These are phyloP conservation scores for Senecio squalidus DNA, from an alignment of 140 eudicot genomes.

Conservation along the genomic window DNA sequence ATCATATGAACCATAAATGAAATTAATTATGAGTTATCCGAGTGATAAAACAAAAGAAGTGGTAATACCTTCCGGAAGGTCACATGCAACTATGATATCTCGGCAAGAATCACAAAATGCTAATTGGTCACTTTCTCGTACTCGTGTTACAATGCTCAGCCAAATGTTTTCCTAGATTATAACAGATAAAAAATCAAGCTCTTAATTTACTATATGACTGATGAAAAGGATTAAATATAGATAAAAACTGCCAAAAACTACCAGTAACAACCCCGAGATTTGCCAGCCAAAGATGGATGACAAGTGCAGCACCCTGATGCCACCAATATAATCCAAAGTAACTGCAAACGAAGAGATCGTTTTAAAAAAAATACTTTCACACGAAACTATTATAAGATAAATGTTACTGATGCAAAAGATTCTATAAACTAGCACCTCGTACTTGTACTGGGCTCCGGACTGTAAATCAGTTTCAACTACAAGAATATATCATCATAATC, in stretches of 20 bases:
- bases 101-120: constrained; percentile 84
- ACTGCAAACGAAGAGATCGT: constrained; percentile 53
- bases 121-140: constrained; percentile 82
- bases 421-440: constrained; percentile 73
- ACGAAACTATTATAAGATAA: background rate
- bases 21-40: background rate
- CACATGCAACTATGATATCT: constrained; percentile 90
- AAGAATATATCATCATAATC: constrained; percentile 22
- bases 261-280: constrained; percentile 98
- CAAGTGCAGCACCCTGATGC: constrained; percentile 91
- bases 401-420: background rate
- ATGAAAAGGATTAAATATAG: constrained; percentile 6
- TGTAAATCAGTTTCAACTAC: constrained; percentile 97
- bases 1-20: constrained; percentile 33
- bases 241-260: constrained; percentile 27
- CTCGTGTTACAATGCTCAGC: constrained; percentile 94
- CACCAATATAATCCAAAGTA: constrained; percentile 90
- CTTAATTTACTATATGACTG: background rate
- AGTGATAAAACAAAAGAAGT: background rate
- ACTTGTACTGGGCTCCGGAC: constrained; percentile 91
- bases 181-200: constrained; percentile 14
- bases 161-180: constrained; percentile 78
- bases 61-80: constrained; percentile 89
- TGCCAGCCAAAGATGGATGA: constrained; percentile 89
- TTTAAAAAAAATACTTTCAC: background rate